Evolutionary conservation across 805 yeast species (phyloP), one percentile per base, ranked within the genome.

Genomic region (Ogataea naganishii): DNA sequence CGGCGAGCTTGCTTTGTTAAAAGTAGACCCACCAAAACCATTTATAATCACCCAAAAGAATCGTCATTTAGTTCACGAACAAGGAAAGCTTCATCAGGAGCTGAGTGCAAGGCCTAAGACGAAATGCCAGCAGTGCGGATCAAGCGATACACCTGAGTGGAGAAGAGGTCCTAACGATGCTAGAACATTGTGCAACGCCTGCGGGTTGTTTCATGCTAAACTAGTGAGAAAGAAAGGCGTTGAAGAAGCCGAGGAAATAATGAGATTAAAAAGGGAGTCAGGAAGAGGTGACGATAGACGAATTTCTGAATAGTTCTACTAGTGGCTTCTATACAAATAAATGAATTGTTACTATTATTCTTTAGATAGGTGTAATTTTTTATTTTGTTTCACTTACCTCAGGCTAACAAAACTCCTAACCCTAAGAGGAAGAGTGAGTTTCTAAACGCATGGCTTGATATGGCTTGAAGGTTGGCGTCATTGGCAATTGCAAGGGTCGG

Each of bases 111-210:
- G 43, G 30, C 45, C 49, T 5, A 49, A 48, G 24, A 36, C 46
- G 6, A 38, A 50, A 7, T 80, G 89, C 44, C 47, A 59, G 20
- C 95, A 85, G 42, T 86, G 96, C 57, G 77, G 78, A 0, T 72
- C 78, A 2, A 63, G 63, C 18, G 74, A 72, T 27, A 82, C 95
- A 0, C 96, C 96, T 0, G 96, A 88, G 53, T 86, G 96, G 96
- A 66, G 96, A 47, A 64, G 80, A 37, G 96, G 96, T 0, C 95
- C 95, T 1, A 69, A 72, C 34, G 94, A 95, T 0, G 72, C 77
- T 4, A 67, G 84, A 43, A 80, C 89, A 0, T 61, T 86, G 35
- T 86, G 96, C 56, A 86, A 86, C 53, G 96, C 96, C 0, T 88
- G 96, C 58, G 96, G 96, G 0, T 59, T 88, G 27, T 80, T 75